Percentiles rank a stretch among this genome's conserved stretches.
These are phyloP conservation scores for Oryza glumipatula DNA, from an alignment of 176 grass and related monocot species.

Conservation along the genomic window DNA sequence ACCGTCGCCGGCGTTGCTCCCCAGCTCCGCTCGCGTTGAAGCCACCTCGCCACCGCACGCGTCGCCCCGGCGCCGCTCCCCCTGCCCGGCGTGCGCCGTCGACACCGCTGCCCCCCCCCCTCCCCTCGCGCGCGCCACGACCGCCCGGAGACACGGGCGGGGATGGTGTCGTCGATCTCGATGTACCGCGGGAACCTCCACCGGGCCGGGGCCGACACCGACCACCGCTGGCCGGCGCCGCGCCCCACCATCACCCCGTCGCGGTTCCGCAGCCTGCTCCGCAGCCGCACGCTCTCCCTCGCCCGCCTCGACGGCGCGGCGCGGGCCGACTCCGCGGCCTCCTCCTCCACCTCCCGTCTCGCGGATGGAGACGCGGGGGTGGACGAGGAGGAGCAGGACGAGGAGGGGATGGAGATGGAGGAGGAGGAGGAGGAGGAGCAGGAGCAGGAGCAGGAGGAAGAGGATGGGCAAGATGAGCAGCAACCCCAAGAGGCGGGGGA, in stretches of 20 bases:
- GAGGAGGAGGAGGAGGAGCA: neutral
- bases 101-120: too few species aligned
- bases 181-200: conserved; percentile 84
- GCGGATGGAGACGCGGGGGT: conserved; percentile 7
- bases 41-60: too few species aligned
- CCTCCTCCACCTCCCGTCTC: neutral
- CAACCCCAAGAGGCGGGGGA: neutral
- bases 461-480: neutral
- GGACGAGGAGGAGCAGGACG: neutral
- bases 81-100: too few species aligned
- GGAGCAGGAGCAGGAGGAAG: neutral
- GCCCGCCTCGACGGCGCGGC: conserved; percentile 33
- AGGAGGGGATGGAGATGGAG: neutral
- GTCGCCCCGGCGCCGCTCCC: too few species aligned
- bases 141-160: neutral
- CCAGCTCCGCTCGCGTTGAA: too few species aligned
- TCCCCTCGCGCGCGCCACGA: too few species aligned
- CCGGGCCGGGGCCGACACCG: conserved; percentile 43
- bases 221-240: conserved; percentile 46
- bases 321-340: neutral
- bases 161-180: conserved; percentile 79
- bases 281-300: conserved; percentile 52
- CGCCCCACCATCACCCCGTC: conserved; percentile 40
- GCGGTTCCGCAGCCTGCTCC: conserved; percentile 62
- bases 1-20: too few species aligned